Base-by-base conservation (phyloP, 1,284 basidiomycete species). In the Flammula alnicola region DNA sequence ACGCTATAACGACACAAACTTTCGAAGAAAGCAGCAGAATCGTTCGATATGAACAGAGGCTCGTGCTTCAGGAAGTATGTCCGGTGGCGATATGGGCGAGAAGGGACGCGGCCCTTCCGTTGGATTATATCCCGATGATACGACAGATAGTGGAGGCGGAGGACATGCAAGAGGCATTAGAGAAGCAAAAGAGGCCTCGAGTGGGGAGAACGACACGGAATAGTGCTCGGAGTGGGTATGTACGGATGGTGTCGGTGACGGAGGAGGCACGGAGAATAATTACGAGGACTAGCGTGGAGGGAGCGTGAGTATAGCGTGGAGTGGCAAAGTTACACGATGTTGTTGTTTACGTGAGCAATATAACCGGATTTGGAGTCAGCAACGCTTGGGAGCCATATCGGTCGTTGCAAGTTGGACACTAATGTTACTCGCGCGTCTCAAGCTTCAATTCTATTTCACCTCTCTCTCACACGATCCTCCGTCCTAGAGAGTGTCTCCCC, bases 101-200 rank as follows among this genome's bases (percentile, higher is more conserved):
- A 47, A 73, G 75, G 33, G 70, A 74, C 29, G 62, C 65, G 20
- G 71, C 74, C 54, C 68, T 84, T 41, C 73, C 80, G 58, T 65
- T 86, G 59, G 90, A 95, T 42, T 89, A 91, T 63, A 72, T 83
- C 54, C 87, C 93, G 20, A 80, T 78, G 66, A 70, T 94, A 33
- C 76, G 85, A 48, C 60, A 71, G 47, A 89, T 96, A 66, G 82
- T 88, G n/a, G 63, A 54, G 11, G 72, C 74, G 19, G 93, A 96
- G 59, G 91, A 93, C 57, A 64, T 52, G 50, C 61, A 73, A 47
- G 76, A 77, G 63, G 62, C 61, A 52, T 57, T 58, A 65, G 62
- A 56, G 43, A 55, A 52, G 54, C 56, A 54, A 52, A 61, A 56
- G 35, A 49, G 54, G 49, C 57, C 55, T 49, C 56, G 66, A 48